A percentile compares a stretch with the other conserved stretches of the same genome.
Conservation (phyloP, 1,284 basidiomycete genomes). For the Wallemia hederae region DNA sequence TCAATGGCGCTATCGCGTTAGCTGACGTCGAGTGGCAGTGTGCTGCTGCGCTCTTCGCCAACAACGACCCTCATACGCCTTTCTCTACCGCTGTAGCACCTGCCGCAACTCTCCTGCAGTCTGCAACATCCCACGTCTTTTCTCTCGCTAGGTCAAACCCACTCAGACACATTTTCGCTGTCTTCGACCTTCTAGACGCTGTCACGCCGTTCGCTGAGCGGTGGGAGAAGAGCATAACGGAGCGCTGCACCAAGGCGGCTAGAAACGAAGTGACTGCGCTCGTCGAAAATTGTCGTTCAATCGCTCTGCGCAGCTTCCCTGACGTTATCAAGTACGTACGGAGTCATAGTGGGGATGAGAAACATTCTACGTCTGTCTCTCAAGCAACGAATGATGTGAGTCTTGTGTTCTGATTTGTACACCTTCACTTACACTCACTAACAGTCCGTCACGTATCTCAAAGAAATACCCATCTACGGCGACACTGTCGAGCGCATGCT, state of each 20-base stretch:
- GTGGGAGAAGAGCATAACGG: background rate
- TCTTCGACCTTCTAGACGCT: background rate
- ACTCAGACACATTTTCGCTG: background rate
- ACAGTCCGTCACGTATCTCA: background rate
- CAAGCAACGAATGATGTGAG: background rate
- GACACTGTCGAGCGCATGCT: constrained; percentile 5
- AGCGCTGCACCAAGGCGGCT: background rate
- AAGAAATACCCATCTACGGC: background rate
- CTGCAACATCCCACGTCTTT: background rate
- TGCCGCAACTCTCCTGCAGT: background rate
- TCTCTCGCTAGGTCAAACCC: background rate
- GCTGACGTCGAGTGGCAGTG: background rate
- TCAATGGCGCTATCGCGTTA: background rate
- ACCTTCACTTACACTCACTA: background rate
- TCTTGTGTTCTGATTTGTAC: background rate
- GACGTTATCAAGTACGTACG: background rate
- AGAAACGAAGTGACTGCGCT: background rate
- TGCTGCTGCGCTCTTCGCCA: background rate
- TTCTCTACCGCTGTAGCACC: background rate
- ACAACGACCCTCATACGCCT: background rate
- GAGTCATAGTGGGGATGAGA: background rate
- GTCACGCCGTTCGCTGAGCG: background rate
- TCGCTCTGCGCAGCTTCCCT: background rate
- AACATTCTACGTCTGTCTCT: background rate
- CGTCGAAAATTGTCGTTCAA: background rate